Conservation (phyloP, 768 basidiomycete species). For the Leccinum subgranulosum region DNA sequence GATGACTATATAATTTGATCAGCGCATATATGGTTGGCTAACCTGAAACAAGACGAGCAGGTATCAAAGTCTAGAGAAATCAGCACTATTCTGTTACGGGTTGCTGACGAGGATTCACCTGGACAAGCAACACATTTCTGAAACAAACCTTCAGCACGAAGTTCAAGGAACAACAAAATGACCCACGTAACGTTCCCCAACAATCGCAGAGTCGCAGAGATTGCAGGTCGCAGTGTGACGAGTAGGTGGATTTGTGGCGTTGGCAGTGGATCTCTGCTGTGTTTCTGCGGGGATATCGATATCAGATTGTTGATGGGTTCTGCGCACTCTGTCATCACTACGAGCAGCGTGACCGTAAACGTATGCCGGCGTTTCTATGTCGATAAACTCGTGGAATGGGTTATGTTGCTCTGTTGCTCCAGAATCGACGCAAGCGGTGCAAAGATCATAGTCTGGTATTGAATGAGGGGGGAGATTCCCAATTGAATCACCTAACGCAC, state of each 20-base stretch:
- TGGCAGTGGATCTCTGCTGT: not conserved
- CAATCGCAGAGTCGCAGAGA: slow-evolving; percentile 69
- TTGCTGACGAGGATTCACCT: slow-evolving; percentile 16
- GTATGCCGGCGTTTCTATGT: slow-evolving; percentile 60
- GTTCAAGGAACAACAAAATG: not conserved
- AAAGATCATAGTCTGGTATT: slow-evolving; percentile 66
- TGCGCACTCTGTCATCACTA: slow-evolving; percentile 27
- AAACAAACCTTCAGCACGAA: slow-evolving; percentile 1
- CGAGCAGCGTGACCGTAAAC: slow-evolving; percentile 63
- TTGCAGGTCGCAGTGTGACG: slow-evolving; percentile 71
- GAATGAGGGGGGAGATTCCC: not conserved
- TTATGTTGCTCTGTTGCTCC: slow-evolving; percentile 53
- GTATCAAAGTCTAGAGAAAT: slow-evolving; percentile 63
- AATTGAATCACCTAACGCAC: slow-evolving; percentile 35
- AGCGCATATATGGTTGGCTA: slow-evolving; percentile 9
- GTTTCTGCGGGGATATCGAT: not conserved
- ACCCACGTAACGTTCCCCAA: slow-evolving; percentile 71
- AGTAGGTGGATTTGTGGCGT: slow-evolving; percentile 21
- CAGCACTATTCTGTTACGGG: slow-evolving; percentile 2
- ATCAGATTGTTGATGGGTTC: slow-evolving; percentile 1
- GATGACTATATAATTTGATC: not conserved
- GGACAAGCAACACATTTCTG: slow-evolving; percentile 81
- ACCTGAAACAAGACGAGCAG: slow-evolving; percentile 69
- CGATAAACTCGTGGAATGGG: slow-evolving; percentile 68
- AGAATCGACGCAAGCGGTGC: slow-evolving; percentile 51